Evolutionary conservation across 2,329 filamentous ascomycete species (phyloP).

Genomic region (Falciphora oryzae): DNA sequence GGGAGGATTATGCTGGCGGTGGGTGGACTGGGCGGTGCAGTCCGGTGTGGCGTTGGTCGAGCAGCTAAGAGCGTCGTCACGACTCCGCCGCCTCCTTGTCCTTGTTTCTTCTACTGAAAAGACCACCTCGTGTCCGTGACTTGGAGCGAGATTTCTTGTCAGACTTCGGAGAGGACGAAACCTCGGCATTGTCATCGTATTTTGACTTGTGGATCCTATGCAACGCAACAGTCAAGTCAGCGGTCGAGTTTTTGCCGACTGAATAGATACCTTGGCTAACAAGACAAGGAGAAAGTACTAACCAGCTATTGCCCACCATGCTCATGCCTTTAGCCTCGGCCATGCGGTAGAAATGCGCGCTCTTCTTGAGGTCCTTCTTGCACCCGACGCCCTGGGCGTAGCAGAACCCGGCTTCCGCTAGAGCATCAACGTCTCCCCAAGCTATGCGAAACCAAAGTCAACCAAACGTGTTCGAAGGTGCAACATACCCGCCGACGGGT

Average conservation of each 20-base stretch:
- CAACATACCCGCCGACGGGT: neutral
- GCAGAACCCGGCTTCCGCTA: conserved; percentile 92
- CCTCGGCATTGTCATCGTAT: conserved; percentile 63
- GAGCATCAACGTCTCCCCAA: conserved; percentile 92
- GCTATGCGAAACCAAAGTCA: conserved; percentile 33
- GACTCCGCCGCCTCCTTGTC: neutral
- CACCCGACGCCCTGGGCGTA: conserved; percentile 90
- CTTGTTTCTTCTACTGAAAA: conserved; percentile 50
- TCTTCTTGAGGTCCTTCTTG: conserved; percentile 94
- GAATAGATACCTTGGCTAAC: neutral
- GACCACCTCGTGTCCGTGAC: conserved; percentile 61
- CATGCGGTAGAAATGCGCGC: conserved; percentile 81
- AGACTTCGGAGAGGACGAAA: conserved; percentile 53
- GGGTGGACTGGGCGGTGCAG: too few relatives aligned
- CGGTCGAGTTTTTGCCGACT: conserved; percentile 1
- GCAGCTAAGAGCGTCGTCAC: neutral
- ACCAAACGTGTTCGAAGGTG: neutral
- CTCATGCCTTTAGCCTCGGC: conserved; percentile 91
- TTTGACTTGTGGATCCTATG: conserved; percentile 93
- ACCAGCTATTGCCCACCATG: conserved; percentile 99
- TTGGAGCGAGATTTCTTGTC: conserved; percentile 69
- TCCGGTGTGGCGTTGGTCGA: neutral
- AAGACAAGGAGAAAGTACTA: conserved; percentile 36
- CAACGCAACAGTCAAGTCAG: conserved; percentile 13
- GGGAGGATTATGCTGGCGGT: neutral